phyloP scores from a whole-genome alignment of 495 filamentous ascomycete genomes.

The Lasiosphaeria ovina region DNA sequence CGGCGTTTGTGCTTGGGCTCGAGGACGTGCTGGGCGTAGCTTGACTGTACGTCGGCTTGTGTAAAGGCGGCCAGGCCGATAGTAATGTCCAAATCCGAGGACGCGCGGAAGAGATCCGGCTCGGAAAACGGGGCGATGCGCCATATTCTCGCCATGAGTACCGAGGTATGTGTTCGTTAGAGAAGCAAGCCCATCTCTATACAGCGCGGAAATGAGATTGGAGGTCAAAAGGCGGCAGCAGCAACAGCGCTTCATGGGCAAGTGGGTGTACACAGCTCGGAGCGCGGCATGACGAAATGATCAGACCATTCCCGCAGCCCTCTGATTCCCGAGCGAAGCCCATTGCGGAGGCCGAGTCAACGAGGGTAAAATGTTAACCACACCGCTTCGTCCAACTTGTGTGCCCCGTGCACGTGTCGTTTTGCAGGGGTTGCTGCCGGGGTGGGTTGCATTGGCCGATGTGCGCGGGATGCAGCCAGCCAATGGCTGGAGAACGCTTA shows the following conservation, averaged over 20 bases:
- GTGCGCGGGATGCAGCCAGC: background rate
- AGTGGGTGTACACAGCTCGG: background rate
- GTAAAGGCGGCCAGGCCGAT: no score
- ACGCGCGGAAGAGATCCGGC: no score
- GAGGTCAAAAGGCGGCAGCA: background rate
- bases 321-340: background rate
- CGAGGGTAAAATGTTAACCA: constrained; percentile 6
- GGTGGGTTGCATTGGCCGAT: background rate
- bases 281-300: constrained; percentile 22
- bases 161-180: background rate
- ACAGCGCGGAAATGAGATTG: background rate
- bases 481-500: background rate
- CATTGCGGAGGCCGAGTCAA: background rate
- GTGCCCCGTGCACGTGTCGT: constrained; percentile 4
- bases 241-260: background rate
- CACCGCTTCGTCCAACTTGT: constrained; percentile 4
- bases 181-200: background rate
- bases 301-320: constrained; percentile 23
- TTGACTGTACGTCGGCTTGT: no score
- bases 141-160: no score
- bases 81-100: no score
- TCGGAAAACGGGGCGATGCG: no score
- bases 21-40: no score
- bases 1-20: no score
- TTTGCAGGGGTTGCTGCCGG: background rate